Base-by-base conservation (phyloP, 2,329 filamentous ascomycete species). In the Fusarium miscanthi region DNA sequence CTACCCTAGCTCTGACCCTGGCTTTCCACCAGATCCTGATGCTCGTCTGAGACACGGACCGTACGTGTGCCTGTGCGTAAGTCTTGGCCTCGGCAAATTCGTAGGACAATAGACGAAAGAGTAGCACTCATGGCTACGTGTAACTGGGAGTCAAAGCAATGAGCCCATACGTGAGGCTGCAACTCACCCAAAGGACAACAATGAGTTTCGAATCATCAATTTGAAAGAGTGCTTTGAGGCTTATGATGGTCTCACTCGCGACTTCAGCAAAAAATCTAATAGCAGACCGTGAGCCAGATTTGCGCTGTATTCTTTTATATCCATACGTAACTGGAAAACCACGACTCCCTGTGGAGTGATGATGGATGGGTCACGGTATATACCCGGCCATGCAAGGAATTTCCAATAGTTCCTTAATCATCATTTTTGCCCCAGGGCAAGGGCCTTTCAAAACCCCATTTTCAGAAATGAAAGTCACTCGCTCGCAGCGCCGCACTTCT, bases 41-140 rank as follows among this genome's bases (percentile, higher is more conserved):
- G 37, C 46, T 51, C 41, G 46, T 57, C 54, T 61, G 48, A 66
- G 51, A 64, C 62, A 62, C 69, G 69, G 66, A 60, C 56, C 59
- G 54, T 62, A 62, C 37, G 37, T 63, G 38, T 53, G 60, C 53
- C 56, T 49, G 43, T 49, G 40, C 57, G 42, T 59, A 42, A 45
- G 59, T 57, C 56, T 60, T 59, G 43, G 53, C 59, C 59, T 53
- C 51, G 46, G 40, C 21, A 49, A 45, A 42, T 63, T 60, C 23
- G 60, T 52, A 53, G 35, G 58, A 63, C 45, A 41, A 43, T 48
- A 33, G 33, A 30, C 11, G 19, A 53, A 51, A 35, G 35, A 53
- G 25, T 45, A 60, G 52, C 33, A 38, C 27, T 40, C 17, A 67
- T 60, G 43, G 30, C 37, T 51, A 48, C 35, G 37, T 64, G 49